Evolutionary conservation across 2,329 filamentous ascomycete genomes (phyloP).

Genomic region (Fusarium nurragi): DNA sequence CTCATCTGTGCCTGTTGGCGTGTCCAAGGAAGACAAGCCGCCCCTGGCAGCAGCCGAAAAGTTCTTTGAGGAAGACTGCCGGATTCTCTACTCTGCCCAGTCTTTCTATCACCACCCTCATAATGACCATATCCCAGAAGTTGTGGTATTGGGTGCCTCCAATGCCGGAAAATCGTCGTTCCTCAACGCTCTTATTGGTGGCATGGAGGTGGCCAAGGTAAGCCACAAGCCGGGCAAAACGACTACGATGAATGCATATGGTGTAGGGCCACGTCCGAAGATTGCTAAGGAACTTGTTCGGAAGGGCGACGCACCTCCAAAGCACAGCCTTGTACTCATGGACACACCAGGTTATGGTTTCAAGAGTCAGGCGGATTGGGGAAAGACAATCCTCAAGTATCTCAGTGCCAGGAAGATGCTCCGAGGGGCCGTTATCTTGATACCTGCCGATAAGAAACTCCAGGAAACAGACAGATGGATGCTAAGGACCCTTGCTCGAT

Average conservation of each 20-base stretch:
- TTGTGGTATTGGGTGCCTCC: slow-evolving; percentile 85
- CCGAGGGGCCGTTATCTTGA: slow-evolving; percentile 62
- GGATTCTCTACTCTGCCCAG: slow-evolving; percentile 62
- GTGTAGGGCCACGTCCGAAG: slow-evolving; percentile 57
- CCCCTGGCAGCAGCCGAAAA: slow-evolving; percentile 43
- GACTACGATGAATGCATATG: slow-evolving; percentile 65
- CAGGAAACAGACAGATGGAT: slow-evolving; percentile 59
- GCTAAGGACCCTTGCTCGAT: slow-evolving; percentile 57
- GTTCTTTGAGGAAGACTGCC: slow-evolving; percentile 48
- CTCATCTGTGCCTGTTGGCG: slow-evolving; percentile 16
- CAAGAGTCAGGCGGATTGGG: slow-evolving; percentile 60
- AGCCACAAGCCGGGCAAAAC: slow-evolving; percentile 63
- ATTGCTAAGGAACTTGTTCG: slow-evolving; percentile 41
- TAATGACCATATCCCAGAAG: slow-evolving; percentile 65
- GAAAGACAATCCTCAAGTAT: slow-evolving; percentile 62
- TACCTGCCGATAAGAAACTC: slow-evolving; percentile 63
- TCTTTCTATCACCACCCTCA: slow-evolving; percentile 59
- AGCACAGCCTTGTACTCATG: slow-evolving; percentile 59
- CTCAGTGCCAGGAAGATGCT: slow-evolving; percentile 58
- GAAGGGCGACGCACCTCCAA: slow-evolving; percentile 54
- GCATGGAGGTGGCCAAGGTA: slow-evolving; percentile 56
- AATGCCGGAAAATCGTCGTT: slow-evolving; percentile 92
- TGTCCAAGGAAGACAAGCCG: slow-evolving; percentile 37
- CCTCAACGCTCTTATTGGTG: slow-evolving; percentile 79
- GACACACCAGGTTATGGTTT: slow-evolving; percentile 63